phyloP scores from a whole-genome alignment of 345 rosid species.

The Boechera retrofracta region DNA sequence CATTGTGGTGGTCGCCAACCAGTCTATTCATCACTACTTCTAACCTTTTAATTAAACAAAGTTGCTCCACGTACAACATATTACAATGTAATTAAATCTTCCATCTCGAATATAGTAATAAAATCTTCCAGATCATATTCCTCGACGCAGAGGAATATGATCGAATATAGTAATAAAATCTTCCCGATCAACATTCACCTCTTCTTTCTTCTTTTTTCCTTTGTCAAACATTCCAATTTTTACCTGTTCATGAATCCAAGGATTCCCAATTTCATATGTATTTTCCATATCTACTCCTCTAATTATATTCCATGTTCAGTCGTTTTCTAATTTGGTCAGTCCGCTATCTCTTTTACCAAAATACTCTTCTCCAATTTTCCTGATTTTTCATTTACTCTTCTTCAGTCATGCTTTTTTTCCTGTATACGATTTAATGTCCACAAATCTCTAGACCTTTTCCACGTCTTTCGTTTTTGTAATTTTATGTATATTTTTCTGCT shows the following conservation, averaged over 20 bases:
- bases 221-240: slow-evolving; percentile 15
- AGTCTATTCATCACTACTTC: background rate
- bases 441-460: background rate
- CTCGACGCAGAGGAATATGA: background rate
- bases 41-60: background rate
- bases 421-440: background rate
- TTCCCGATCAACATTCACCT: background rate
- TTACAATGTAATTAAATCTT: background rate
- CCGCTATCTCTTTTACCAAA: background rate
- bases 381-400: background rate
- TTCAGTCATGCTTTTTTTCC: background rate
- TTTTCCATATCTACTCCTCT: background rate
- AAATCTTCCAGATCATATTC: too few species aligned
- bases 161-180: slow-evolving; percentile 8
- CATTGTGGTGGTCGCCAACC: background rate
- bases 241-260: slow-evolving; percentile 8
- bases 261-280: background rate
- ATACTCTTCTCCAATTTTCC: too few species aligned
- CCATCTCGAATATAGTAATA: too few species aligned
- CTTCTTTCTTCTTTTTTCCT: background rate
- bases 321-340: background rate
- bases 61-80: background rate
- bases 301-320: slow-evolving; percentile 5
- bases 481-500: background rate
- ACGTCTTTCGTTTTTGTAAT: background rate